Evolutionary conservation across 2,329 filamentous ascomycete species (phyloP), one percentile per base, ranked within the genome.

Genomic region (Penicillium thymicola): DNA sequence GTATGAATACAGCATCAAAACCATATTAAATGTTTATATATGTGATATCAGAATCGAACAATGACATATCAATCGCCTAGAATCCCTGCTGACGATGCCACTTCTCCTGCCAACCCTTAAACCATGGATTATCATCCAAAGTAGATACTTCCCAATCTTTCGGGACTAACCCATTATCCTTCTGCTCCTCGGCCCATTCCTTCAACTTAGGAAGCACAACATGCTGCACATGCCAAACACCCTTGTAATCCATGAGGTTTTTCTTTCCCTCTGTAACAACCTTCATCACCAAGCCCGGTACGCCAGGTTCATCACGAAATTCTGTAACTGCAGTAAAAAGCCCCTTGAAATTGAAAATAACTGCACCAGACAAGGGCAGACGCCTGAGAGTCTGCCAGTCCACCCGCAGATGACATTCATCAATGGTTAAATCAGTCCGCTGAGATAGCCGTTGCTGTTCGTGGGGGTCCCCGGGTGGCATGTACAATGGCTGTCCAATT

Each of bases 291-390:
- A 95, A 70, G 0, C 82, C 83, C 0, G 91, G 91, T 0, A 96
- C 76, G 45, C 85, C 88, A 0, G 89, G 83, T 70, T 96, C 91
- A 55, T 88, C 79, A 2, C 83, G 77, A 55, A 95, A 85, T 60
- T 88, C 85, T 0, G 79, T 70, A 0, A 96, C 71, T 0, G 89
- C 88, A 0, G 90, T 94, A 73, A 95, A 95, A 0, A 94, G 73
- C 0, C 88, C 90, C 69, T 93, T 95, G 82, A 93, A 96, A 72
- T 94, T 95, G 78, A 96, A 96, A 0, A 91, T 83, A 1, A 96
- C 78, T 0, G 82, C 87, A 0, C 84, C 89, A 0, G 88, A 91
- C 0, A 96, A 77, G 0, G 91, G 90, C 0, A 96, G 76, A 3
- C 91, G 84, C 2, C 91, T 85, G 4, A 96, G 76, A 0, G 91